Conservation (phyloP, 805 yeast genomes). For the Candida easanensis region DNA sequence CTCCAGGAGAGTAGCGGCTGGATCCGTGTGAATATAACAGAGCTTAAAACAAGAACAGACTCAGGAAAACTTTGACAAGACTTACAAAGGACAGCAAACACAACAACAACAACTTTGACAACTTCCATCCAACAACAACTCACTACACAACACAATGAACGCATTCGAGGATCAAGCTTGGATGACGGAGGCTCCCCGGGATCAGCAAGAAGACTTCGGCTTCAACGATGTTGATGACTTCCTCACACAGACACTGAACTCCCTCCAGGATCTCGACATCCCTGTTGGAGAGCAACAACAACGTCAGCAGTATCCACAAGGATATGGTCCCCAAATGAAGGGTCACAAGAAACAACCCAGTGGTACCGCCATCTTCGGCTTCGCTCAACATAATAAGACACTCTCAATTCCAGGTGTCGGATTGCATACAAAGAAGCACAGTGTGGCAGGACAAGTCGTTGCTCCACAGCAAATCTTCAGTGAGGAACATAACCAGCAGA, state of each 20-base stretch:
- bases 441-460: conserved; percentile 13
- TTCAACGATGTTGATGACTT: conserved; percentile 40
- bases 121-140: background rate
- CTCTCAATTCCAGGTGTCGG: conserved; percentile 53
- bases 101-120: background rate
- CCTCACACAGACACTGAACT: conserved; percentile 53
- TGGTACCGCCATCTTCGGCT: conserved; percentile 83
- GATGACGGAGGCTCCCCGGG: conserved; percentile 5
- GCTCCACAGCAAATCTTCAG: conserved; percentile 23
- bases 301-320: conserved; percentile 13
- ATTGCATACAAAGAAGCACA: conserved; percentile 3
- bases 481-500: conserved; percentile 19
- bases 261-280: conserved; percentile 62
- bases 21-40: conserved; percentile 10
- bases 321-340: conserved; percentile 7
- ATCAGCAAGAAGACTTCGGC: conserved; percentile 13
- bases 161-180: conserved; percentile 12
- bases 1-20: conserved; percentile 16
- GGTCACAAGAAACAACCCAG: conserved; percentile 61
- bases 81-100: background rate
- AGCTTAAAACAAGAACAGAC: background rate
- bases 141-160: conserved; percentile 8
- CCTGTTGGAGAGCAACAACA: conserved; percentile 35
- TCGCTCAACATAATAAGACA: conserved; percentile 58
- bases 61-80: background rate